Conservation (phyloP, 192 early-diverging fungal species). For the Dissophora globulifera region DNA sequence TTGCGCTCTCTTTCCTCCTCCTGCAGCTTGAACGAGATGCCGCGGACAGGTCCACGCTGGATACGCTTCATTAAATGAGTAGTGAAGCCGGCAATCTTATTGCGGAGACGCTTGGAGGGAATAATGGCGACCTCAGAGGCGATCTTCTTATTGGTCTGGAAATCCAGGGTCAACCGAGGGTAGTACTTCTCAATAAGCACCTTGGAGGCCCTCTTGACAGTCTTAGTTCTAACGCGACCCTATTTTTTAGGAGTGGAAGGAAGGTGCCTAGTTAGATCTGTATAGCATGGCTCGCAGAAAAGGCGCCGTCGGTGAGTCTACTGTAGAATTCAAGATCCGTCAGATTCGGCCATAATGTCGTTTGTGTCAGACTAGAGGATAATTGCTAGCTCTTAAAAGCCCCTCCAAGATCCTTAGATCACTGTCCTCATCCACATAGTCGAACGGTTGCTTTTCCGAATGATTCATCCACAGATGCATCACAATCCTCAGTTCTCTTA, state of each 20-base stretch:
- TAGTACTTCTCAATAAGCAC: slow-evolving; percentile 99
- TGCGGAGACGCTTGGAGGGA: slow-evolving; percentile 98
- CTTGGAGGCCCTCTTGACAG: slow-evolving; percentile 99
- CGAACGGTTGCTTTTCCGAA: too few species aligned
- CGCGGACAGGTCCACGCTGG: slow-evolving; percentile 97
- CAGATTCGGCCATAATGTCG: too few species aligned
- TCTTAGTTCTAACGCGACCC: slow-evolving; percentile 99
- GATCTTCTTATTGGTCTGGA: slow-evolving; percentile 99
- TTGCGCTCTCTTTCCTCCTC: slow-evolving; percentile 99
- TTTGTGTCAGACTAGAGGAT: too few species aligned
- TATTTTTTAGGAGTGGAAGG: slow-evolving; percentile 12
- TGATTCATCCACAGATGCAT: too few species aligned
- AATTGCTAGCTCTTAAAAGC: too few species aligned
- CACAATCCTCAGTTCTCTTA: too few species aligned
- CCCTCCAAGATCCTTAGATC: too few species aligned
- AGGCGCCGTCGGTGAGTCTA: too few species aligned
- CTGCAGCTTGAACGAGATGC: slow-evolving; percentile 99
- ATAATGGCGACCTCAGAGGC: slow-evolving; percentile 98
- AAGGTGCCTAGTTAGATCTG: too few species aligned
- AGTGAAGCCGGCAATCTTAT: slow-evolving; percentile 99
- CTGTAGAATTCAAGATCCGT: too few species aligned
- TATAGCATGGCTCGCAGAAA: too few species aligned
- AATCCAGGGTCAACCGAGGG: slow-evolving; percentile 97
- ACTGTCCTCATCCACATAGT: too few species aligned
- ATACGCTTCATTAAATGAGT: slow-evolving; percentile 99